Conservation (phyloP, 768 basidiomycete species). For the Hypholoma fasciculare region DNA sequence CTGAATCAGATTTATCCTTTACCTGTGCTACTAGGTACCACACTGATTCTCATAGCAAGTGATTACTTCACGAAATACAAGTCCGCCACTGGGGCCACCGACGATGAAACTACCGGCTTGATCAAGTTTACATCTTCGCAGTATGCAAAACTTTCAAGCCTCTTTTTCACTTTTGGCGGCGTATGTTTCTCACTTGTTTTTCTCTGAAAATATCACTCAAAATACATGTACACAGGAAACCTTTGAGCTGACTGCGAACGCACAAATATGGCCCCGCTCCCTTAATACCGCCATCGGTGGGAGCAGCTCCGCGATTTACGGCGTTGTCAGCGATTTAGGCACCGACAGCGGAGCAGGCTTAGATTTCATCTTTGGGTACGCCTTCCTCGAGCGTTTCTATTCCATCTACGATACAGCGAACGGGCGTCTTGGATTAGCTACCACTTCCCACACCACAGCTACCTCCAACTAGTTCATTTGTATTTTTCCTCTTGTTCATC, state of each 20-base stretch:
- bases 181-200: conserved; percentile 28
- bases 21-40: conserved; percentile 34
- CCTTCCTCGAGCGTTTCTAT: conserved; percentile 54
- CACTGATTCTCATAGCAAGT: conserved; percentile 45
- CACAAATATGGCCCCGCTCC: conserved; percentile 67
- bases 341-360: conserved; percentile 49
- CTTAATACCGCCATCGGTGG: conserved; percentile 62
- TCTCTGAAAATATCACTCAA: background rate
- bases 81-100: conserved; percentile 43
- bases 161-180: conserved; percentile 53
- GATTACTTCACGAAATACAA: conserved; percentile 44
- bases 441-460: conserved; percentile 46
- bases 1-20: background rate
- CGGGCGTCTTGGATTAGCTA: conserved; percentile 54
- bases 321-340: conserved; percentile 53
- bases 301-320: conserved; percentile 44
- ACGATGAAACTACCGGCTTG: conserved; percentile 38
- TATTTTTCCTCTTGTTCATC: background rate
- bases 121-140: conserved; percentile 50
- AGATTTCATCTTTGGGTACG: conserved; percentile 52
- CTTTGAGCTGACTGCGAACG: conserved; percentile 57
- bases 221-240: conserved; percentile 29
- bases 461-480: conserved; percentile 17
- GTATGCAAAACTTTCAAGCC: conserved; percentile 47
- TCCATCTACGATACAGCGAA: conserved; percentile 60